Conservation (phyloP, 148 eudicot genomes). For the Chenopodium quinoa region DNA sequence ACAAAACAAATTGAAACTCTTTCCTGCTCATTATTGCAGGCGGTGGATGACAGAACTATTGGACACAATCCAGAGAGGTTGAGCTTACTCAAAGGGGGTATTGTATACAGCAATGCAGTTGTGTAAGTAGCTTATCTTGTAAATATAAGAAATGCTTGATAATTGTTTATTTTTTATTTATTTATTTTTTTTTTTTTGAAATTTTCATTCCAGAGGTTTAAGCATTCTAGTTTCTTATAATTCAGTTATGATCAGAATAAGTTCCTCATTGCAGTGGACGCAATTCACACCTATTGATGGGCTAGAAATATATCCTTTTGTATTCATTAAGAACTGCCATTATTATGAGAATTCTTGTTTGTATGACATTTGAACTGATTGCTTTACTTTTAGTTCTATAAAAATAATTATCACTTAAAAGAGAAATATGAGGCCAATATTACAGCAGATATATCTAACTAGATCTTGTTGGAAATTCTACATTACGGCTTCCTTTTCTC, state of each 20-base stretch:
- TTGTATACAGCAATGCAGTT: constrained; percentile 79
- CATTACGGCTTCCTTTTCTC: background rate
- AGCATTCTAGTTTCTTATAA: background rate
- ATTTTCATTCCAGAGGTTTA: background rate
- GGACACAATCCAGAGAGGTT: constrained; percentile 94
- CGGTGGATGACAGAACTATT: constrained; percentile 83
- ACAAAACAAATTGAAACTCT: background rate
- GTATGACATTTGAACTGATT: background rate
- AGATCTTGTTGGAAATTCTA: background rate
- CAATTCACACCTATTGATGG: background rate
- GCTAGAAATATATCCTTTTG: background rate
- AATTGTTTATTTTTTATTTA: background rate
- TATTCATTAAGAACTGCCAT: background rate
- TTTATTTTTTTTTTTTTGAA: too few species aligned
- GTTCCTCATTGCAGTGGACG: background rate
- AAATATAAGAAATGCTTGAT: constrained; percentile 2
- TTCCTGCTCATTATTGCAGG: constrained; percentile 40
- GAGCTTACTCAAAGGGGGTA: constrained; percentile 85
- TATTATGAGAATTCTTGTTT: background rate
- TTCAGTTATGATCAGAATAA: background rate
- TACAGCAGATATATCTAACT: background rate
- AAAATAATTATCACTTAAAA: background rate
- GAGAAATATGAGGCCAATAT: background rate
- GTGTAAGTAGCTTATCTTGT: constrained; percentile 53
- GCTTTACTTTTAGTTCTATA: background rate